Evolutionary conservation across 2,329 filamentous ascomycete genomes (phyloP).

Genomic region (Pseudocercospora cruenta): DNA sequence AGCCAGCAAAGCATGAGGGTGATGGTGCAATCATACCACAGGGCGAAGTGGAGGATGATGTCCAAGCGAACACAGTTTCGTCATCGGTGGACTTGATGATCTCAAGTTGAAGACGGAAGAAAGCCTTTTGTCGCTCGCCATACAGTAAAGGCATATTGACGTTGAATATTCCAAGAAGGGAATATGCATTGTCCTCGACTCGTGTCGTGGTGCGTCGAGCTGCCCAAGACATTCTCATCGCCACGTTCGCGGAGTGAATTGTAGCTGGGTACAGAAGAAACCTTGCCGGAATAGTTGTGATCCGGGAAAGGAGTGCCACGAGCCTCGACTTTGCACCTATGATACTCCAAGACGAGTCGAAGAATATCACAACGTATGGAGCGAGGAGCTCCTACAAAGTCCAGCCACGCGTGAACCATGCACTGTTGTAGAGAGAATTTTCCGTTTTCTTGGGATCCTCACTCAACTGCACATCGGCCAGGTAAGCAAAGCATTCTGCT

Average conservation of each 20-base stretch:
- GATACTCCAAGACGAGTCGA: constrained; percentile 26
- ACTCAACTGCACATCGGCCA: constrained; percentile 13
- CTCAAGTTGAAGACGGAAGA: constrained; percentile 13
- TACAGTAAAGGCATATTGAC: constrained; percentile 14
- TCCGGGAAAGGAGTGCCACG: background rate
- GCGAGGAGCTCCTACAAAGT: background rate
- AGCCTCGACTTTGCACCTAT: background rate
- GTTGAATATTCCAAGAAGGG: constrained; percentile 2
- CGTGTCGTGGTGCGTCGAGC: constrained; percentile 13
- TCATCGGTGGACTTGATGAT: constrained; percentile 19
- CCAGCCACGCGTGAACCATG: constrained; percentile 25
- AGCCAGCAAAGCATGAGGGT: constrained; percentile 11
- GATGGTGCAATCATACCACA: constrained; percentile 13
- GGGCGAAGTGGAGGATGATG: constrained; percentile 2
- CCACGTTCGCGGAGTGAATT: constrained; percentile 4
- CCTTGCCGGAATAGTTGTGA: constrained; percentile 8
- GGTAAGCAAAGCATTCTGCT: constrained; percentile 24
- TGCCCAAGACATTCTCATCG: constrained; percentile 11
- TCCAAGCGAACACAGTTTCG: constrained; percentile 30
- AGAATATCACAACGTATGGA: constrained; percentile 10
- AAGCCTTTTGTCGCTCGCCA: constrained; percentile 15
- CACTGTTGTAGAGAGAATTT: background rate
- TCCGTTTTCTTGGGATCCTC: background rate
- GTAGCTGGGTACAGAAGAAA: constrained; percentile 10
- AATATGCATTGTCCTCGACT: constrained; percentile 17